Evolutionary conservation across 2,329 filamentous ascomycete genomes (phyloP), one percentile per base, ranked within the genome.

Genomic region (Beauveria pseudobassiana): DNA sequence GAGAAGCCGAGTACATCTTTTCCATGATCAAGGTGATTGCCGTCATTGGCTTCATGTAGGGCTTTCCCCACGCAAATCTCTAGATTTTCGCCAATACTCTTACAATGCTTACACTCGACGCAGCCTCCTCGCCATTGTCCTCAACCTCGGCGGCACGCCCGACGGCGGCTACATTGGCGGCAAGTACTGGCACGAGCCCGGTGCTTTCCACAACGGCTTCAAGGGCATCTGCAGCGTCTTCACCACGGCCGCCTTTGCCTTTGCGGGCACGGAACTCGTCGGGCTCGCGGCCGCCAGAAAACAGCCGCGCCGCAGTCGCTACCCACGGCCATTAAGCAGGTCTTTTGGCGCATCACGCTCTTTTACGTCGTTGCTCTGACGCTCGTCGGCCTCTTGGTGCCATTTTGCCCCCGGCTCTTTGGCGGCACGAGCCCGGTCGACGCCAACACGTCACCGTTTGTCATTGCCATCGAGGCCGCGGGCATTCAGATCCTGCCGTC

Each of bases 1-100:
- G 91, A 69, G 92, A 96, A 74, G 91, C 90, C 18, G 92, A 96
- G 69, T 96, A 96, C 67, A 78, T 92, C 62, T 95, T 96, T 71
- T 89, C 90, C 38, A 85, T 93, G 58, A 79, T 97, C 76, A 97
- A 97, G 72, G 85, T 97, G 56, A 80, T 88, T 48, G 91, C 93
- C 34, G 86, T 96, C 8, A 87, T 96, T 65, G 91, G 90, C 57
- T 96, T 96, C 75, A 93, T 96, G 87, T 89, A 75, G 77, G 86
- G 76, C 20, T 24, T 16, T 10, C 5, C 5, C 22, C 10, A 3
- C 22, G 5, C 50, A 52, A 40, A 22, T 38, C 7, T 20, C 7
- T 38, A 5, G 4, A 2, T 14, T 38, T 2, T 2, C 12, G n/a
- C n/a, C n/a, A n/a, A n/a, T n/a, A 10, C 9, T 34, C 34, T 38